Base-by-base conservation (phyloP, 176 grass and related monocot species). In the Aegilops umbellulata region DNA sequence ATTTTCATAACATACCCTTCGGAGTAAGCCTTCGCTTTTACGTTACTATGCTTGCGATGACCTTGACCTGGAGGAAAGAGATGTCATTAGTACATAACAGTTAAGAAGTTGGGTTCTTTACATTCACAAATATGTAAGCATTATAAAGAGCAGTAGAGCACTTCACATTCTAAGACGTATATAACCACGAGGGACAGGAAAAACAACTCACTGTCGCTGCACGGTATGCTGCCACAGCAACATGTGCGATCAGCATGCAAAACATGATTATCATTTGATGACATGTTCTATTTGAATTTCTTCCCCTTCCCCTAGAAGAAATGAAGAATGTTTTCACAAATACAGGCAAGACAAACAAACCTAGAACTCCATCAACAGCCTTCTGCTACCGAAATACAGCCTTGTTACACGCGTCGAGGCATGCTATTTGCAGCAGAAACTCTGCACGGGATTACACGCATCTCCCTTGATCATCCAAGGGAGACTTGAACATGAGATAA, bases 41-140 rank as follows among this genome's bases (percentile, higher is more conserved):
- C 93, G 84, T 27, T 77, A 92, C 91, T 38, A 86, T 94, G 73
- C 79, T 95, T 95, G 55, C 82, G 92, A 82, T 86, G 94, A n/a
- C 78, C 84, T 83, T 98, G 85, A 89, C 85, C 78, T 80, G 81
- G 24, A 35, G 31, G 64, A 86, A 80, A 76, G 89, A 78, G 22
- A 86, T 57, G 29, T 7, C 12, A 86, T 80, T 35, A 80, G 80
- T 31, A 79, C 16, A 72, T 44, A 69, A 53, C 3, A 44, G 53
- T 22, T 9, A 58, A 20, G 19, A 74, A 17, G 19, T 60, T 19
- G 20, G 9, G 4, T 55, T 53, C 10, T 60, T 2, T 44, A 41
- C n/a, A 70, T 10, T 3, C 14, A 19, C 49, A 63, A 23, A 22
- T 62, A 62, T 62, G 55, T 53, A 17, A 46, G 14, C 10, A 86